Conservation (phyloP, 257 asterid genomes). For the Solanum gracilifrons region DNA sequence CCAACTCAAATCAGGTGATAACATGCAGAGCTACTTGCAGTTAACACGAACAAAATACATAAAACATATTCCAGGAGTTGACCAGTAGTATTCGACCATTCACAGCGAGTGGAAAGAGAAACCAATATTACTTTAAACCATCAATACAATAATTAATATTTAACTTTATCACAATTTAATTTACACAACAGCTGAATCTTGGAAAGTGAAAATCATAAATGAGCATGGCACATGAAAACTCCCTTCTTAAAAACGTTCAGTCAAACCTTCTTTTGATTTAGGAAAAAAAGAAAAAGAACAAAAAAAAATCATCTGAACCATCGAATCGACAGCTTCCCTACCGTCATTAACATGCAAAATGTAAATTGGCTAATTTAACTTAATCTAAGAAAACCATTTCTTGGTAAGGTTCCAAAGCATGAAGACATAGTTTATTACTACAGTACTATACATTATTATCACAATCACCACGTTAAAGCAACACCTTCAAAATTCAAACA, state of each 20-base stretch:
- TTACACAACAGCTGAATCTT: neutral
- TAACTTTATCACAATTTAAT: neutral
- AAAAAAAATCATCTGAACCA: neutral
- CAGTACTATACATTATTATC: too few species aligned
- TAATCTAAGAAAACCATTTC: neutral
- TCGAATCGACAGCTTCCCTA: neutral
- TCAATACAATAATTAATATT: neutral
- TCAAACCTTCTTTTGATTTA: neutral
- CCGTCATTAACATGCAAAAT: neutral
- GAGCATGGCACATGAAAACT: neutral
- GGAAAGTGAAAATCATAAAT: neutral
- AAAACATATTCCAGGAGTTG: neutral
- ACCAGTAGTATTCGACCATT: neutral
- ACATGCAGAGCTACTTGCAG: neutral
- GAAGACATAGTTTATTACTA: neutral
- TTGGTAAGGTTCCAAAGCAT: neutral
- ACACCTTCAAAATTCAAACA: neutral
- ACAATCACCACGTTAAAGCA: neutral
- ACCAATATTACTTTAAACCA: neutral
- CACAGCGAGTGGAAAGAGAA: neutral
- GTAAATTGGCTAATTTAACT: neutral
- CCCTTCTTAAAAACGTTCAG: neutral
- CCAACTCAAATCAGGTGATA: conserved; percentile 9
- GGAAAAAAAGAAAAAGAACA: neutral
- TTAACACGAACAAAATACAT: neutral